Percentiles rank a stretch among this genome's conserved stretches.
Conservation (phyloP, 2,329 filamentous ascomycete genomes). For the Phyllosticta citrichinensis region DNA sequence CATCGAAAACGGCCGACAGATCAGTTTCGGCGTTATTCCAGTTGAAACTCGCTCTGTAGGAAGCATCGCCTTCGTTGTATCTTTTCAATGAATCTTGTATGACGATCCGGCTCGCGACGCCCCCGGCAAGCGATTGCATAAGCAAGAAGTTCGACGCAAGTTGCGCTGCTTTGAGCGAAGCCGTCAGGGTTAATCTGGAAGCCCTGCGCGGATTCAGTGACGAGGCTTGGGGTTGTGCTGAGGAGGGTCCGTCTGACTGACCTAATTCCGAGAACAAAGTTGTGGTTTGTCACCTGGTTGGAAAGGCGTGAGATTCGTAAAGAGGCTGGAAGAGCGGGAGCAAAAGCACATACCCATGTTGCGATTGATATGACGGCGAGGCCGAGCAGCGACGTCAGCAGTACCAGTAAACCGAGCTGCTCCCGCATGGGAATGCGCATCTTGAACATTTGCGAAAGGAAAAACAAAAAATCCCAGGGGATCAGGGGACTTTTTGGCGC, state of each 20-base stretch:
- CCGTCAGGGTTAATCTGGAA: constrained; percentile 62
- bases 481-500: background rate
- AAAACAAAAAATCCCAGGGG: too few species aligned
- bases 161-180: constrained; percentile 77
- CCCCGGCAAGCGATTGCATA: constrained; percentile 62
- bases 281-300: constrained; percentile 47
- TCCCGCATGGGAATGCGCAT: constrained; percentile 85
- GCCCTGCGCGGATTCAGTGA: constrained; percentile 26
- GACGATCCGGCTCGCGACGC: constrained; percentile 55
- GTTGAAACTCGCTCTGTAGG: constrained; percentile 34
- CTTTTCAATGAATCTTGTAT: constrained; percentile 42
- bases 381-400: constrained; percentile 62
- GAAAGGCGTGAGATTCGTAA: background rate
- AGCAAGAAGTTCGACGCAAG: constrained; percentile 70
- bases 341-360: constrained; percentile 38
- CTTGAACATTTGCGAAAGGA: constrained; percentile 25
- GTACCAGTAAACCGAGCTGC: constrained; percentile 73
- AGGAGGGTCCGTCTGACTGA: constrained; percentile 20
- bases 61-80: constrained; percentile 47
- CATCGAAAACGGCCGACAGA: constrained; percentile 59
- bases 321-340: background rate
- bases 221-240: background rate
- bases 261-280: constrained; percentile 49
- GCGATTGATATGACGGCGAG: constrained; percentile 73
- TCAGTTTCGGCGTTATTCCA: constrained; percentile 56